phyloP scores from a whole-genome alignment of 768 basidiomycete species.

The Pilatotrama ljubarskyi region DNA sequence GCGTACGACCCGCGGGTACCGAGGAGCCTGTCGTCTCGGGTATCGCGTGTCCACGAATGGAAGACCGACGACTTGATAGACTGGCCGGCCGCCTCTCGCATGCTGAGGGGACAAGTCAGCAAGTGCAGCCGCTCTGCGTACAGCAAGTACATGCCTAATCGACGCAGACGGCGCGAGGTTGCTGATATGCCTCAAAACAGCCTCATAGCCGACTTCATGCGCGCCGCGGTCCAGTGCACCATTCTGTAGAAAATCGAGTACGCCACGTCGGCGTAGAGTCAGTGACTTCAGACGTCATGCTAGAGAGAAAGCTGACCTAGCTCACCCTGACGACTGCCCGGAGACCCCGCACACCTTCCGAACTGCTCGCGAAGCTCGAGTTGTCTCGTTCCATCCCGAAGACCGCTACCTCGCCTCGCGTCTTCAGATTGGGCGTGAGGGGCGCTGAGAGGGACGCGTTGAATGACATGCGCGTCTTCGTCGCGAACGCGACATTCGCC shows the following conservation, averaged over 20 bases:
- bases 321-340: conserved; percentile 77
- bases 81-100: conserved; percentile 81
- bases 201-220: conserved; percentile 87
- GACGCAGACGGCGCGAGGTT: conserved; percentile 75
- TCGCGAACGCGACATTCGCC: conserved; percentile 80
- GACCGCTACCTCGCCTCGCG: conserved; percentile 66
- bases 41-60: conserved; percentile 76
- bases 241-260: conserved; percentile 19
- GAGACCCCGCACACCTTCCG: conserved; percentile 62
- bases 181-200: conserved; percentile 72
- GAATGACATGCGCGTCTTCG: conserved; percentile 83
- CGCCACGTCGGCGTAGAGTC: conserved; percentile 22
- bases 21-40: conserved; percentile 66
- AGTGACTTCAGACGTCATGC: conserved; percentile 11
- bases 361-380: conserved; percentile 71
- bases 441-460: conserved; percentile 68
- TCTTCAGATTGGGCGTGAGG: conserved; percentile 52
- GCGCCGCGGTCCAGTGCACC: conserved; percentile 36
- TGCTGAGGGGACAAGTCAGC: conserved; percentile 43
- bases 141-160: conserved; percentile 60
- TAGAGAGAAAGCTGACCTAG: conserved; percentile 44
- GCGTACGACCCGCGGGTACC: conserved; percentile 63
- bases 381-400: conserved; percentile 83
- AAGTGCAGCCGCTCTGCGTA: not conserved
- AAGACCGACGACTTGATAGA: conserved; percentile 81